phyloP scores from a whole-genome alignment of 768 basidiomycete genomes.

The Artomyces pyxidatus region DNA sequence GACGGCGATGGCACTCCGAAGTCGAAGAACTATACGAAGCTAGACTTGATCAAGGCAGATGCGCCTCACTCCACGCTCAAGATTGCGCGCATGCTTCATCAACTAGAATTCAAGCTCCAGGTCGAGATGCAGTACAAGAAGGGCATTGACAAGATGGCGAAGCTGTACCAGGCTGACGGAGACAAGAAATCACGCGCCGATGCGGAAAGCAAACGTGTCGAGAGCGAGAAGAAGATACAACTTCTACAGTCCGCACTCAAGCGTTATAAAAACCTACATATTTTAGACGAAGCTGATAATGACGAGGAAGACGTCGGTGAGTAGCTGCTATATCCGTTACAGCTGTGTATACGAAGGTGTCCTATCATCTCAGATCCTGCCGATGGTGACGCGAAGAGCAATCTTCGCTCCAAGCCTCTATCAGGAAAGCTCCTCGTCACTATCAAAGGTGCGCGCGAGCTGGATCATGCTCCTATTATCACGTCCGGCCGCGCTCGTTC shows the following conservation, averaged over 20 bases:
- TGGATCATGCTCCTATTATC: conserved; percentile 85
- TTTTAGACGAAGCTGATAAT: conserved; percentile 72
- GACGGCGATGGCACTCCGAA: conserved; percentile 34
- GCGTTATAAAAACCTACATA: conserved; percentile 92
- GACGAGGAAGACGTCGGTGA: conserved; percentile 74
- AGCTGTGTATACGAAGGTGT: neutral
- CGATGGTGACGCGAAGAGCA: conserved; percentile 83
- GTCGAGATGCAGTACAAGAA: conserved; percentile 97
- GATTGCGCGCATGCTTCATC: conserved; percentile 96
- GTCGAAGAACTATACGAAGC: conserved; percentile 67
- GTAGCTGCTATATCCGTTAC: conserved; percentile 13
- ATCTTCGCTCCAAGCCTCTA: conserved; percentile 85
- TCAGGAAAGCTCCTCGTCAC: conserved; percentile 90
- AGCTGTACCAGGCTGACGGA: conserved; percentile 91
- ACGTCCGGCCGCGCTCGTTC: conserved; percentile 56
- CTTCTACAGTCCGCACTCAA: conserved; percentile 87
- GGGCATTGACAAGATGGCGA: conserved; percentile 99
- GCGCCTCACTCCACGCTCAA: conserved; percentile 93
- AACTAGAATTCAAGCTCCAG: conserved; percentile 98
- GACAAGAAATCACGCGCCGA: conserved; percentile 94
- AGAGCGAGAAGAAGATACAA: conserved; percentile 95
- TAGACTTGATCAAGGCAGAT: conserved; percentile 96
- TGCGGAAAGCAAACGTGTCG: conserved; percentile 87
- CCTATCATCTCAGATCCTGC: conserved; percentile 11
- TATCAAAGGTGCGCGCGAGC: conserved; percentile 83